A percentile compares a stretch with the other conserved stretches of the same genome.
Conservation (phyloP, 768 basidiomycete species). For the Pleurotus tuber-regium region DNA sequence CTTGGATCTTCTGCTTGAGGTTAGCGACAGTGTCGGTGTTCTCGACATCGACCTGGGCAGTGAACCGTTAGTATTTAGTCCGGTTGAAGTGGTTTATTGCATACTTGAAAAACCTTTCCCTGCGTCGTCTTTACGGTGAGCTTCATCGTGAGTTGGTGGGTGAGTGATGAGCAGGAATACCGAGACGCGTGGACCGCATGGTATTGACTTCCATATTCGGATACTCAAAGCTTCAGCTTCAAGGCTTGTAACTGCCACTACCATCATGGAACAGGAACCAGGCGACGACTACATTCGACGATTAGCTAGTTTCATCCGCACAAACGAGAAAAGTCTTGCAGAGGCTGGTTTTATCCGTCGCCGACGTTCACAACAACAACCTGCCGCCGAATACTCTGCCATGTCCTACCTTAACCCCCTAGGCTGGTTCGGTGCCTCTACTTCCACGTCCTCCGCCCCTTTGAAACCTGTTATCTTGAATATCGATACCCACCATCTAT, state of each 20-base stretch:
- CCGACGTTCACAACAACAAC: conserved; percentile 35
- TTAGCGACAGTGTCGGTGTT: conserved; percentile 67
- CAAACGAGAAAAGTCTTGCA: conserved; percentile 72
- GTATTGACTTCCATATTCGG: conserved; percentile 10
- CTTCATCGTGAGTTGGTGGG: conserved; percentile 70
- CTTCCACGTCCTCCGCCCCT: conserved; percentile 28
- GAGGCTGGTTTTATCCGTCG: conserved; percentile 54
- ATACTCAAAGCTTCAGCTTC: conserved; percentile 3
- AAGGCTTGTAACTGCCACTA: conserved; percentile 15
- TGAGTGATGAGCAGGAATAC: conserved; percentile 13
- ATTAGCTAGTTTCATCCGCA: conserved; percentile 67
- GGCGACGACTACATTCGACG: conserved; percentile 78
- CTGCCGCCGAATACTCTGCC: conserved; percentile 21
- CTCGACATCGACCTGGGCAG: conserved; percentile 71
- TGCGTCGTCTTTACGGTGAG: conserved; percentile 94
- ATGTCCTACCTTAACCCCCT: conserved; percentile 57
- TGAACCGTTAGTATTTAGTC: background rate
- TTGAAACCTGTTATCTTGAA: conserved; percentile 61
- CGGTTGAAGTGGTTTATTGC: conserved; percentile 8
- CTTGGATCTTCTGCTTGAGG: conserved; percentile 83
- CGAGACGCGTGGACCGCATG: background rate
- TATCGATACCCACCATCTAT: conserved; percentile 79
- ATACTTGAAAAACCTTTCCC: conserved; percentile 85
- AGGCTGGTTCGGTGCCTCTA: conserved; percentile 51
- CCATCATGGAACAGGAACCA: conserved; percentile 41